A percentile compares a stretch with the other conserved stretches of the same genome.
These are phyloP conservation scores for Pseudocercospora musae DNA, from an alignment of 2,329 filamentous ascomycete species.

Conservation along the genomic window DNA sequence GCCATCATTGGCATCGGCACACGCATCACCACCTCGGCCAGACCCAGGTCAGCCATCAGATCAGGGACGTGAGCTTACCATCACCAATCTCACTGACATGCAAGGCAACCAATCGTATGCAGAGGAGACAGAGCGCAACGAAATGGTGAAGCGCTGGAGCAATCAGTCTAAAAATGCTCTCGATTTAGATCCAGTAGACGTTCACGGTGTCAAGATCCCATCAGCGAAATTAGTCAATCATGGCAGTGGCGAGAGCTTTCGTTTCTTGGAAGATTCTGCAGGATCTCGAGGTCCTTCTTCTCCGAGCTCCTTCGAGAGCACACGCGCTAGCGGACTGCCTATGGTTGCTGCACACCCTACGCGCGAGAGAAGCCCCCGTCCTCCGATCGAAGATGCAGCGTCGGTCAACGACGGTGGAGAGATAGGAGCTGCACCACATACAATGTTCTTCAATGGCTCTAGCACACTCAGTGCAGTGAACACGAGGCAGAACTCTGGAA, in stretches of 20 bases:
- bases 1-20: slow-evolving; percentile 24
- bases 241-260: slow-evolving; percentile 60
- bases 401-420: slow-evolving; percentile 9
- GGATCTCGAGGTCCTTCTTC: slow-evolving; percentile 55
- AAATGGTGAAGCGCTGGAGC: slow-evolving; percentile 30
- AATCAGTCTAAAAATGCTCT: slow-evolving; percentile 27
- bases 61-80: slow-evolving; percentile 19
- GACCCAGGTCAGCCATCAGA: not conserved
- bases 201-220: slow-evolving; percentile 29
- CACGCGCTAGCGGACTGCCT: slow-evolving; percentile 18
- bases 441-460: slow-evolving; percentile 23
- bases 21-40: slow-evolving; percentile 3
- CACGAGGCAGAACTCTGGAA: slow-evolving; percentile 14
- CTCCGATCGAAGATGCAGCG: slow-evolving; percentile 4
- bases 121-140: slow-evolving; percentile 16
- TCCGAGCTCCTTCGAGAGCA: slow-evolving; percentile 48
- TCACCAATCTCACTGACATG: slow-evolving; percentile 24
- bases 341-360: slow-evolving; percentile 25
- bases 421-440: slow-evolving; percentile 5
- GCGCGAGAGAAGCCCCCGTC: slow-evolving; percentile 6
- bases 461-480: slow-evolving; percentile 18
- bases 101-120: slow-evolving; percentile 20
- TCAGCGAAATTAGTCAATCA: slow-evolving; percentile 46
- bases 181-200: slow-evolving; percentile 25
- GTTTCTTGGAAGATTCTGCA: slow-evolving; percentile 62